Conservation (phyloP, 352 stramenopile species). For the Peronospora destructor region DNA sequence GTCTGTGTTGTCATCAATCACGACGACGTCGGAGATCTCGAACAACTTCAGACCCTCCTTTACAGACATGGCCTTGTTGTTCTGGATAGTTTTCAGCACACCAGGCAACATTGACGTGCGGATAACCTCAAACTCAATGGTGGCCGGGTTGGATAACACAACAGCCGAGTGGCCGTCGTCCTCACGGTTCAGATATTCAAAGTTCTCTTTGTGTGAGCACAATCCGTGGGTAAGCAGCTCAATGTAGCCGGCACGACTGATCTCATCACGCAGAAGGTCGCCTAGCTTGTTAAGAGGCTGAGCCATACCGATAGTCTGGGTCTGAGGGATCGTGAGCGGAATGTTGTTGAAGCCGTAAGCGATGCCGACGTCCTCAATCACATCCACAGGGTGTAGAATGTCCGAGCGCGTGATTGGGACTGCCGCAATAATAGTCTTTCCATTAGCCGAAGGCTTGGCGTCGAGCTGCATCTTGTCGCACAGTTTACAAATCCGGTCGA, state of each 20-base stretch:
- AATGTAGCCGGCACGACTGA: constrained; percentile 95
- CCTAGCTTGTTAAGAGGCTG: constrained; percentile 97
- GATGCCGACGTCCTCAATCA: constrained; percentile 99
- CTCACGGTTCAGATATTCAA: constrained; percentile 86
- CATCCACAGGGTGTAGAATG: constrained; percentile 98
- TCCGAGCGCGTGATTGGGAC: constrained; percentile 97
- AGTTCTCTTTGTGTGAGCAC: constrained; percentile 97
- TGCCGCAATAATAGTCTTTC: constrained; percentile 83
- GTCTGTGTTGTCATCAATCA: constrained; percentile 88
- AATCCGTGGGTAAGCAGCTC: constrained; percentile 97
- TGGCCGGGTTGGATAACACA: constrained; percentile 96
- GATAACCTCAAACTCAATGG: constrained; percentile 98
- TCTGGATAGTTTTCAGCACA: constrained; percentile 97
- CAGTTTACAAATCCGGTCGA: constrained; percentile 86
- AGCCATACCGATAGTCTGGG: constrained; percentile 91
- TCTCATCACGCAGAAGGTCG: constrained; percentile 97
- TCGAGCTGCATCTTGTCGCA: constrained; percentile 99
- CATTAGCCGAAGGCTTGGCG: constrained; percentile 55
- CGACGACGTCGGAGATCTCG: constrained; percentile 98
- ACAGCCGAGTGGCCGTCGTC: constrained; percentile 88
- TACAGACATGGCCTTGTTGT: constrained; percentile 96
- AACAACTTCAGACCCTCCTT: constrained; percentile 98
- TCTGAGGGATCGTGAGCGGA: constrained; percentile 90
- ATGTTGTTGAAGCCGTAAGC: constrained; percentile 99
- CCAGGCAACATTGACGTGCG: constrained; percentile 97